These are phyloP conservation scores for Nothopassalora personata DNA, from an alignment of 2,329 filamentous ascomycete species.

Conservation along the genomic window DNA sequence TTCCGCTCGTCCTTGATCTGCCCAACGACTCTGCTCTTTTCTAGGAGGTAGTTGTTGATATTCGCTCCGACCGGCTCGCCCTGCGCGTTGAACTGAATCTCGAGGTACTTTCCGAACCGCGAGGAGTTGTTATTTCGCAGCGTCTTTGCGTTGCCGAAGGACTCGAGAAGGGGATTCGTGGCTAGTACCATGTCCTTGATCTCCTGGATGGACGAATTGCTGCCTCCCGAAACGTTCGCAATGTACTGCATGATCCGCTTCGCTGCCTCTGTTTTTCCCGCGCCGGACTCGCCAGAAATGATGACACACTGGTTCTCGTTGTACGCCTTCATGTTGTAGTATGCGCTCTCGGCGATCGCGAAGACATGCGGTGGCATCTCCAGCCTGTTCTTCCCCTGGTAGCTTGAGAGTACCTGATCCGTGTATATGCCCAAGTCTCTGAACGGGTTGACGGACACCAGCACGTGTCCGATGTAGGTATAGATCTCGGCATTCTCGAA, in stretches of 20 bases:
- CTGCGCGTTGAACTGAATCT: constrained; percentile 88
- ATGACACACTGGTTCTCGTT: constrained; percentile 99
- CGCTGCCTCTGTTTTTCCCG: constrained; percentile 95
- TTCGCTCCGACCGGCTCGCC: constrained; percentile 94
- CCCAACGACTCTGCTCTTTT: constrained; percentile 90
- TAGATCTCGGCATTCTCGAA: constrained; percentile 98
- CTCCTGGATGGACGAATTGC: constrained; percentile 80
- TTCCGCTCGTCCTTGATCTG: constrained; percentile 95
- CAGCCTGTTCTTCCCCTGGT: constrained; percentile 93
- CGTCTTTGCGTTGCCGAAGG: constrained; percentile 97
- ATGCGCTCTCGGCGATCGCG: constrained; percentile 88
- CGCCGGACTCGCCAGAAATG: constrained; percentile 96
- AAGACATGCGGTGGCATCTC: constrained; percentile 87
- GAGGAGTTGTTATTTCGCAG: constrained; percentile 98
- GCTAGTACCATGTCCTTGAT: constrained; percentile 99
- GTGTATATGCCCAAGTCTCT: constrained; percentile 95
- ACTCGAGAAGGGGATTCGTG: constrained; percentile 93
- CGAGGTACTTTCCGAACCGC: constrained; percentile 95
- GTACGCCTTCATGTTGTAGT: constrained; percentile 99
- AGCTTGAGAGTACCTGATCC: constrained; percentile 85
- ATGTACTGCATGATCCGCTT: constrained; percentile 99
- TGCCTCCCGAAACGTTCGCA: constrained; percentile 86
- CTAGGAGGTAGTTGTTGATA: constrained; percentile 95
- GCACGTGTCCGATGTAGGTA: constrained; percentile 98
- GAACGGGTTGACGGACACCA: constrained; percentile 98